Evolutionary conservation across 2,329 filamentous ascomycete genomes (phyloP).

Genomic region (Iodosphaeria phyllophila): DNA sequence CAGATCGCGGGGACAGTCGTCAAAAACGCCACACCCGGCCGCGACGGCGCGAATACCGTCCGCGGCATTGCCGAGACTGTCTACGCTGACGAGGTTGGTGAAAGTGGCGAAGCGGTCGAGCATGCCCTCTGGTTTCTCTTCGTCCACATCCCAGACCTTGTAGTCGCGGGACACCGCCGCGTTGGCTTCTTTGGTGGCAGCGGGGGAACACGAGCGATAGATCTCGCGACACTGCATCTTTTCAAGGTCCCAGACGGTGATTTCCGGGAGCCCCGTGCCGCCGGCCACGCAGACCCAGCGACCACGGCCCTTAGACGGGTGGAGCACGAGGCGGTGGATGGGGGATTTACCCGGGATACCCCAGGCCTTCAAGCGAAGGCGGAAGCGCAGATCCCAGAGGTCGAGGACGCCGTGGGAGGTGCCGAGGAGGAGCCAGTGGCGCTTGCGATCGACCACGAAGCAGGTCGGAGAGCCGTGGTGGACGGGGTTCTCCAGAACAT

Average conservation of each 20-base stretch:
- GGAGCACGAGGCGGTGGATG: conserved; percentile 62
- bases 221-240: conserved; percentile 78
- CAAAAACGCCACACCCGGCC: conserved; percentile 49
- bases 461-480: conserved; percentile 84
- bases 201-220: too few species aligned
- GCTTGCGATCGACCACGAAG: conserved; percentile 71
- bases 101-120: conserved; percentile 67
- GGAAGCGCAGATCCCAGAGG: conserved; percentile 94
- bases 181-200: too few species aligned
- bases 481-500: conserved; percentile 66
- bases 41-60: conserved; percentile 49
- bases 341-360: conserved; percentile 64
- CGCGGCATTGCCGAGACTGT: conserved; percentile 44
- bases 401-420: conserved; percentile 87
- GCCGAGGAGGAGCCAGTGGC: conserved; percentile 79
- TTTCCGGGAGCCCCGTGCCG: conserved; percentile 70
- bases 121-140: conserved; percentile 74
- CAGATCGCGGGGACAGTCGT: conserved; percentile 51
- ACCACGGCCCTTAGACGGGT: conserved; percentile 60
- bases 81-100: too few species aligned
- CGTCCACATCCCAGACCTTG: conserved; percentile 76
- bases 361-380: conserved; percentile 72
- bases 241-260: conserved; percentile 92
- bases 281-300: conserved; percentile 80
- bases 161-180: conserved; percentile 49